Evolutionary conservation across 2,329 filamentous ascomycete species (phyloP).

Genomic region (Microsporum ferrugineum): DNA sequence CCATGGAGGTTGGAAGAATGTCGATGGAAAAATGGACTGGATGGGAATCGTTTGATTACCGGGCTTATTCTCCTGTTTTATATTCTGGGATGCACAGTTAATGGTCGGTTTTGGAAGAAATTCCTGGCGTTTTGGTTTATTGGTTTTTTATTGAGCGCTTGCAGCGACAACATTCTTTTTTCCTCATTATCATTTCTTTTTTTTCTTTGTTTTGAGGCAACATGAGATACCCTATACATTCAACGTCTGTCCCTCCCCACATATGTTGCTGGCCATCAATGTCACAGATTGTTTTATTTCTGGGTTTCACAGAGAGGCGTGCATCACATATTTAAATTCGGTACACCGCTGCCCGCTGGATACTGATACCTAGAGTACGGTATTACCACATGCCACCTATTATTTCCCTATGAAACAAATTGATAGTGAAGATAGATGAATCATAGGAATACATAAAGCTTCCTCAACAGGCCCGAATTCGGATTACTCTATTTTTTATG

Average conservation of each 20-base stretch:
- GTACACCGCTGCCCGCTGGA: not conserved
- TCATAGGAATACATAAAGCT: not conserved
- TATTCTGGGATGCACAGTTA: not conserved
- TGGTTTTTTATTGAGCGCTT: not conserved
- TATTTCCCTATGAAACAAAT: not conserved
- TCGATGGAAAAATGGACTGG: slow-evolving; percentile 63
- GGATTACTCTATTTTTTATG: not conserved
- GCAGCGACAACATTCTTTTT: not conserved
- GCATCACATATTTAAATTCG: not conserved
- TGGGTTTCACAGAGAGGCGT: not conserved
- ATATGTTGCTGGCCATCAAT: slow-evolving; percentile 1
- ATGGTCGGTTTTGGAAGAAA: not conserved
- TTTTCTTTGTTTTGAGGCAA: not conserved
- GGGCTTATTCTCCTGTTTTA: not conserved
- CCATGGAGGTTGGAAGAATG: slow-evolving; percentile 58
- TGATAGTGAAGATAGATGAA: not conserved
- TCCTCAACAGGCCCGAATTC: not conserved
- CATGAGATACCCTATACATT: slow-evolving; percentile 1
- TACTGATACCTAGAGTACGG: not conserved
- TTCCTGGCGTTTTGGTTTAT: not conserved
- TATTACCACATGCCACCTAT: not conserved
- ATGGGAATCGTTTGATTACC: slow-evolving; percentile 28
- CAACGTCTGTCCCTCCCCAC: not conserved
- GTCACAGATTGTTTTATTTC: not conserved
- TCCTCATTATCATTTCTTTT: not conserved